Conservation (phyloP, 2,329 filamentous ascomycete species). For the Epichloe sibirici region DNA sequence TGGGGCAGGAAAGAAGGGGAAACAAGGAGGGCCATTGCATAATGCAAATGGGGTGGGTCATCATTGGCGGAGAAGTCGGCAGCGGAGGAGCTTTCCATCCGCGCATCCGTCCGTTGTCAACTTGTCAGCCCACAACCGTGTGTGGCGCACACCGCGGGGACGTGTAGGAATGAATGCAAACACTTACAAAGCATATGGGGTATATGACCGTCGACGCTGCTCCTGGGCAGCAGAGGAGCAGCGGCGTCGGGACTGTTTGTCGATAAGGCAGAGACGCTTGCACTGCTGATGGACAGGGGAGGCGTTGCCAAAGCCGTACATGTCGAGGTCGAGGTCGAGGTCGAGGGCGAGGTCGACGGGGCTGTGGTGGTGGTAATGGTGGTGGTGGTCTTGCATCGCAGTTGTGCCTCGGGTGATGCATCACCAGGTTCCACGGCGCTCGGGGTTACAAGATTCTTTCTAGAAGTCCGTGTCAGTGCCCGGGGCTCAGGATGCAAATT, state of each 20-base stretch:
- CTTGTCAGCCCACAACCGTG: too few relatives aligned
- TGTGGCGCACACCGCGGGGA: too few relatives aligned
- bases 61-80: not conserved
- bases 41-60: too few relatives aligned
- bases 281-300: conserved; percentile 8
- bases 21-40: too few relatives aligned
- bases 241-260: conserved; percentile 7
- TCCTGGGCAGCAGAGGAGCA: not conserved
- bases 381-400: conserved; percentile 6
- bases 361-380: not conserved
- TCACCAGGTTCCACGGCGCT: conserved; percentile 22
- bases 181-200: conserved; percentile 38
- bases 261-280: conserved; percentile 21
- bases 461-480: conserved; percentile 18
- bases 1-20: not conserved
- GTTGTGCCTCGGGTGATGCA: conserved; percentile 28
- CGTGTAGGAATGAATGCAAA: not conserved
- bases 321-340: not conserved
- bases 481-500: not conserved
- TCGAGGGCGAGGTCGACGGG: not conserved
- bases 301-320: not conserved
- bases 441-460: conserved; percentile 31
- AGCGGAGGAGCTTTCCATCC: not conserved
- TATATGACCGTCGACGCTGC: conserved; percentile 28
- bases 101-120: not conserved